These are phyloP conservation scores for Symmetrospora coprosmae DNA, from an alignment of 768 basidiomycete genomes.

Conservation along the genomic window DNA sequence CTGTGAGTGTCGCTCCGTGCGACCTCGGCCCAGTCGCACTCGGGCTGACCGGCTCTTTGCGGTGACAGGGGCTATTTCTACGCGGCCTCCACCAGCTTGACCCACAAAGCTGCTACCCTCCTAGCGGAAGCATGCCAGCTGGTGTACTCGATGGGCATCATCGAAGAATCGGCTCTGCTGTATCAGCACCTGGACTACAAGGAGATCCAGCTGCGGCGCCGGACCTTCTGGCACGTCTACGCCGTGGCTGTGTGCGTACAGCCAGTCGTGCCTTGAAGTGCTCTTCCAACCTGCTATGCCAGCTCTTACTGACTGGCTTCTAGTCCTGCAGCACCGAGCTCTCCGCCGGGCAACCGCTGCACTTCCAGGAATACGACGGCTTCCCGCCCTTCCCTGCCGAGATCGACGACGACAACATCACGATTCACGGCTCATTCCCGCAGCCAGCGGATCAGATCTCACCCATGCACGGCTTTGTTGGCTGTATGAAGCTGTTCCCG, in stretches of 20 bases:
- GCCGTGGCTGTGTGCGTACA: conserved; percentile 2
- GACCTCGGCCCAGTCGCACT: not conserved
- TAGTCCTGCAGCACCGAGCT: not conserved
- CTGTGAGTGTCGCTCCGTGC: not conserved
- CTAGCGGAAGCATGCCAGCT: conserved; percentile 12
- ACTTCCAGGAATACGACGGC: not conserved
- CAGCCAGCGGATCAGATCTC: conserved; percentile 1
- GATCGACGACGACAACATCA: conserved; percentile 7
- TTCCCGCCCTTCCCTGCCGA: not conserved
- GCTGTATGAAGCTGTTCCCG: not conserved
- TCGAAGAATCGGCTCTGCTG: not conserved
- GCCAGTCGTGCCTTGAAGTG: too few species aligned
- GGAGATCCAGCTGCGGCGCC: not conserved
- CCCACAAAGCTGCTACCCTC: not conserved
- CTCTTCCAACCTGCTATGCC: too few species aligned
- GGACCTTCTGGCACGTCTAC: conserved; percentile 9
- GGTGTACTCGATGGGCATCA: not conserved
- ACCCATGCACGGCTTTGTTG: conserved; percentile 5
- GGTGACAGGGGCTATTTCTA: not conserved
- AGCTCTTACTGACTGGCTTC: too few species aligned
- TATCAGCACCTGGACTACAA: not conserved
- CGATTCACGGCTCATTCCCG: not conserved
- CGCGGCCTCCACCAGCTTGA: not conserved
- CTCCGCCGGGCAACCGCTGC: conserved; percentile 1
- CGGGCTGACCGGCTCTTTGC: not conserved